Percentiles rank a stretch among this genome's conserved stretches.
Evolutionary conservation across 2,329 filamentous ascomycete genomes (phyloP).

Genomic region (Samsoniella hepiali): DNA sequence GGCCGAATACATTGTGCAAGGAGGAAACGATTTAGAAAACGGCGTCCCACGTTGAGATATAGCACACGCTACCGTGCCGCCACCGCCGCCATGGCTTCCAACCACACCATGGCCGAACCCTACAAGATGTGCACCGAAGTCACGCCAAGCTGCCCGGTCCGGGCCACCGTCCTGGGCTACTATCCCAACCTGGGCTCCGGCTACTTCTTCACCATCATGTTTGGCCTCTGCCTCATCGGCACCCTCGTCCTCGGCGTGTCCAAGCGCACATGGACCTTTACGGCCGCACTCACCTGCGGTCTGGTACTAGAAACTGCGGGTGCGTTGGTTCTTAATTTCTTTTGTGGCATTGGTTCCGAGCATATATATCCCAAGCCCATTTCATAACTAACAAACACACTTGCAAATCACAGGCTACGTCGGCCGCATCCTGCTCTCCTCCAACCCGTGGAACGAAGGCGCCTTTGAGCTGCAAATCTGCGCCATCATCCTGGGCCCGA

Average conservation of each 20-base stretch:
- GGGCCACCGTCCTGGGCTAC: constrained; percentile 53
- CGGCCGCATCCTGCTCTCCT: constrained; percentile 47
- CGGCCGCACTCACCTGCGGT: constrained; percentile 46
- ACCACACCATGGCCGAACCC: constrained; percentile 10
- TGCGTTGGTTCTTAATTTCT: too few species aligned
- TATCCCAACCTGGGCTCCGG: constrained; percentile 55
- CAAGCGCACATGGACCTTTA: constrained; percentile 56
- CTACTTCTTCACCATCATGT: constrained; percentile 50
- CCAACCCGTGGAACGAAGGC: constrained; percentile 52
- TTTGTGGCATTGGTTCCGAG: too few species aligned
- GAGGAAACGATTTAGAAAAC: background rate
- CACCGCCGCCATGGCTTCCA: constrained; percentile 6
- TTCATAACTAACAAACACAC: too few species aligned
- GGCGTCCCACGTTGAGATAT: background rate
- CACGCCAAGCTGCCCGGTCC: constrained; percentile 46
- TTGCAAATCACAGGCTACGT: constrained; percentile 57
- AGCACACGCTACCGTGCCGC: background rate
- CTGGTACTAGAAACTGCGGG: constrained; percentile 50
- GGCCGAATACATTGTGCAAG: too few species aligned
- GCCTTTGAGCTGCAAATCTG: constrained; percentile 59
- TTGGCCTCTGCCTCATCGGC: constrained; percentile 42
- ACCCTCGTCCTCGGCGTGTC: constrained; percentile 44
- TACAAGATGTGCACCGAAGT: constrained; percentile 35
- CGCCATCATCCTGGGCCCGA: constrained; percentile 57
- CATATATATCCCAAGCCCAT: too few species aligned